phyloP scores from a whole-genome alignment of 1,139 yeast species.

The Blastobotrys arbuscula region DNA sequence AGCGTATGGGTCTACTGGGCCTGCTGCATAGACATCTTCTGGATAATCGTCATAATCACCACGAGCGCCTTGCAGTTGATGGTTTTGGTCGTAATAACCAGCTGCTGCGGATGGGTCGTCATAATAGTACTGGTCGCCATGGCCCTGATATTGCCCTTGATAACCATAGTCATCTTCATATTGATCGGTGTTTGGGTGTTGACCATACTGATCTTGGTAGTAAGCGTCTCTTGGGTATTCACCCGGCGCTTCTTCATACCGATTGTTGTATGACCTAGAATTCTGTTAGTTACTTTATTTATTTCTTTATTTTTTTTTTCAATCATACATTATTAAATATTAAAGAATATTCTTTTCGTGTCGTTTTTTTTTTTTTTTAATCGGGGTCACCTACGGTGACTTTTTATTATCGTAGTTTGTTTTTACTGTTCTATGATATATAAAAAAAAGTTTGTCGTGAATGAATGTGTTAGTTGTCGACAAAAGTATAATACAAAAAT shows the following conservation, averaged over 20 bases:
- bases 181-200: constrained; percentile 19
- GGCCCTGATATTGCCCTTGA: constrained; percentile 19
- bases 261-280: constrained; percentile 7
- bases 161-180: constrained; percentile 32
- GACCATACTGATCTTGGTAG: constrained; percentile 9
- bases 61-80: constrained; percentile 15
- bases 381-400: not conserved
- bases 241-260: constrained; percentile 6
- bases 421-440: not conserved
- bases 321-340: constrained; percentile 11
- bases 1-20: constrained; percentile 34
- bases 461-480: too few species aligned
- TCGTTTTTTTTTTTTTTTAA: not conserved
- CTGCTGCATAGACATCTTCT: constrained; percentile 32
- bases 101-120: constrained; percentile 19
- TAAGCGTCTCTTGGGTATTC: constrained; percentile 5
- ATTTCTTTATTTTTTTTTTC: not conserved
- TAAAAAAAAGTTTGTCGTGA: not conserved
- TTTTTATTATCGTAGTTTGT: not conserved
- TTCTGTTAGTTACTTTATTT: not conserved
- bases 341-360: not conserved
- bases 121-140: constrained; percentile 24
- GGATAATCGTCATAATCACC: constrained; percentile 33
- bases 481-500: not conserved
- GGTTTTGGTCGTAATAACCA: constrained; percentile 26